Evolutionary conservation across 2,329 filamentous ascomycete genomes (phyloP).

Genomic region (Westerdykella sp.): DNA sequence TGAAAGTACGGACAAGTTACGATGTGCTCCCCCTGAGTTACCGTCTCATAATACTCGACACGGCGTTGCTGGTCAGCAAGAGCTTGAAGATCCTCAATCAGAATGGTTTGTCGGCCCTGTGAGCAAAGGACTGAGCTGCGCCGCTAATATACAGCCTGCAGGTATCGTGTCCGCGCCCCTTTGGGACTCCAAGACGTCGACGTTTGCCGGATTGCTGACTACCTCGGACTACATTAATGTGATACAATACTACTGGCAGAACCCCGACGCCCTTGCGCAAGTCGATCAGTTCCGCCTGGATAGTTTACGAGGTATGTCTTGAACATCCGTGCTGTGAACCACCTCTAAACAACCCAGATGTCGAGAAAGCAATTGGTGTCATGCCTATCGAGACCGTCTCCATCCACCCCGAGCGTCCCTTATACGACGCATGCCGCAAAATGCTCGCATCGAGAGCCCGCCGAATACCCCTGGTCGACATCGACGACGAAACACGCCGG

Average conservation of each 20-base stretch:
- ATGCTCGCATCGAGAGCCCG: constrained; percentile 93
- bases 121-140: not conserved
- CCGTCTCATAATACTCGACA: constrained; percentile 92
- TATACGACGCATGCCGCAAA: constrained; percentile 90
- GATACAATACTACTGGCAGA: constrained; percentile 98
- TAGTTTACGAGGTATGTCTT: constrained; percentile 71
- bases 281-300: constrained; percentile 92
- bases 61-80: constrained; percentile 91
- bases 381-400: constrained; percentile 89
- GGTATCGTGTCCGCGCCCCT: constrained; percentile 95
- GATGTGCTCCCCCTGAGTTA: constrained; percentile 96
- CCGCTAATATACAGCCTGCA: constrained; percentile 36
- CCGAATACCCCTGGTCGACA: constrained; percentile 86
- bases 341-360: constrained; percentile 53
- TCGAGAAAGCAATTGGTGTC: constrained; percentile 89
- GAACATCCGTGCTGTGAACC: not conserved
- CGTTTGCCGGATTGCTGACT: constrained; percentile 89
- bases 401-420: constrained; percentile 81
- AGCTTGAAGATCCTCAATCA: constrained; percentile 92
- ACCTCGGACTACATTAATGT: constrained; percentile 98
- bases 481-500: constrained; percentile 87
- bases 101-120: constrained; percentile 63
- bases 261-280: constrained; percentile 79
- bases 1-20: constrained; percentile 94
- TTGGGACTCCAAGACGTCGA: constrained; percentile 90